Evolutionary conservation across 2,329 filamentous ascomycete genomes (phyloP), one percentile per base, ranked within the genome.

Genomic region (Tolypocladium tundrense): DNA sequence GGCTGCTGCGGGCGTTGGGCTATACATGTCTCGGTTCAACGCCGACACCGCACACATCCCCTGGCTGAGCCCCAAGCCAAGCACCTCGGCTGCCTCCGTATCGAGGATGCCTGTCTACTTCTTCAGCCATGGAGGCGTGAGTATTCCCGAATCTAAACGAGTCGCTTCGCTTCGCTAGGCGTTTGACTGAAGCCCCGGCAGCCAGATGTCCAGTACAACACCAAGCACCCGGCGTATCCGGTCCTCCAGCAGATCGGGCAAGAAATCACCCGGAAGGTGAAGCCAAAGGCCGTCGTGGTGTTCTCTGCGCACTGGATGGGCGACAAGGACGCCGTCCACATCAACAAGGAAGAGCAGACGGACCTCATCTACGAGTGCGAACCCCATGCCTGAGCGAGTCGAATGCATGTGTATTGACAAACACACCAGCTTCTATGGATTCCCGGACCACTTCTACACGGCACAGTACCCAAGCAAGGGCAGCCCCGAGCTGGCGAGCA

Each of bases 291-390:
- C 2, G 79, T 91, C 19, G 83, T 91, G 1, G 85, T 91, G 33
- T 87, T 92, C 68, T 90, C 88, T 1, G 88, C 87, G 1, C 88
- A 92, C 70, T 91, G 88, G 88, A 85, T 89, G 72, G 84, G 79
- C 52, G 73, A 67, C 57, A 71, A 72, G 43, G 74, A 79, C 63
- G 77, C 74, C 4, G 80, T 90, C 60, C 75, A 86, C 65, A 79
- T 90, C 63, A 90, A 90, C 68, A 82, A 80, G 10, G 84, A 81
- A 3, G 83, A 83, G 58, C 72, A 77, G n/a, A 84, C 80, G 4
- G 81, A 86, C 58, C 67, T 90, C 62, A 87, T 90, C 55, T 90
- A 89, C 68, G 87, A 90, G 81, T 83, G 70, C 33, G 54, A 11
- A 27, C 4, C 41, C 6, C 9, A 5, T 10, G 4, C 10, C 31